Base-by-base conservation (phyloP, 148 eudicot genomes). In the Agrostemma githago region DNA sequence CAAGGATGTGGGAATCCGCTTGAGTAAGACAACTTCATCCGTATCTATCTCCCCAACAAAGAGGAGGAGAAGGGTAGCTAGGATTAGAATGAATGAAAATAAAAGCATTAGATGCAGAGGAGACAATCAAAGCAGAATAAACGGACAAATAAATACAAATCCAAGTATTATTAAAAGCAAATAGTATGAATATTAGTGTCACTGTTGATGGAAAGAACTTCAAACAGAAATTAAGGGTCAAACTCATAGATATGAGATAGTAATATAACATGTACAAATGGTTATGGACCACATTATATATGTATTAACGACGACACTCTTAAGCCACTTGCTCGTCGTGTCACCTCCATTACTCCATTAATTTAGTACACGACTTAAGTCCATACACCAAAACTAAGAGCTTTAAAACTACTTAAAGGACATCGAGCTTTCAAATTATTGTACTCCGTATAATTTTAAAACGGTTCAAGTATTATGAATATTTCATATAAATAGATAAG, bases 221-320 rank as follows among this genome's bases (percentile, higher is more conserved):
- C 26, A 67, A 37, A 73, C 81, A 68, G 39, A 73, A 78, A 43
- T 78, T 78, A 67, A 58, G 81, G 77, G 81, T 78, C 81, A 78
- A 78, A 66, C 81, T 59, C 81, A 74, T 68, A 59, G 62, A 67
- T 78, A 59, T 54, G 66, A 68, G 77, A 44, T 26, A 60, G n/a
- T 38, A 59, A 43, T 38, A 26, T 53, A 51, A 17, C 40, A 38
- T 15, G 56, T 8, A 48, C 16, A 74, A 56, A 57, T 40, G 26
- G 0, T 77, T 72, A 56, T 34, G 71, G 76, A 72, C 67, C 76
- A 78, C 80, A 72, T 78, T 68, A 57, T 66, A 26, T 26, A 26
- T 26, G 1, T 26, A 41, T 77, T 58, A 78, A 20, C 69, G 62
- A 20, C 69, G 62, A 68, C 62, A 75, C 60, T 53, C 62, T 56